Percentiles rank a stretch among this genome's conserved stretches.
Evolutionary conservation across 805 yeast genomes (phyloP).

Genomic region (Ogataea ramenticola): DNA sequence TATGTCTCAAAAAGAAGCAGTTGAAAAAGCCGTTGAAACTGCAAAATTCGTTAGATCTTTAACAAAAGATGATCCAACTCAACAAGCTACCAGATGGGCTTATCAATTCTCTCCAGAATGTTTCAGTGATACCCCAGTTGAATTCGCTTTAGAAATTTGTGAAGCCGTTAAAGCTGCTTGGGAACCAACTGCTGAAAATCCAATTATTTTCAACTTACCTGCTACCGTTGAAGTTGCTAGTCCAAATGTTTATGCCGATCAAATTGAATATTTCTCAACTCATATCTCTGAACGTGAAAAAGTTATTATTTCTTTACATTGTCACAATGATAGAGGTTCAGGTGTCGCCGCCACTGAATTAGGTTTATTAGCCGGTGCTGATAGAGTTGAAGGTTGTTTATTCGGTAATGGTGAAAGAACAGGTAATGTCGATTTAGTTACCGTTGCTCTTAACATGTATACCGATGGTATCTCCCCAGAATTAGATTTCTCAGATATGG

Average conservation of each 20-base stretch:
- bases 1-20: slow-evolving; percentile 62
- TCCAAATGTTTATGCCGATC: slow-evolving; percentile 76
- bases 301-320: slow-evolving; percentile 61
- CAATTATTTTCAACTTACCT: slow-evolving; percentile 72
- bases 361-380: slow-evolving; percentile 77
- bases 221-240: slow-evolving; percentile 76
- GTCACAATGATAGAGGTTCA: slow-evolving; percentile 78
- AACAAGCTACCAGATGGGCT: slow-evolving; percentile 59
- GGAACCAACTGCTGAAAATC: slow-evolving; percentile 71
- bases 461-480: slow-evolving; percentile 71
- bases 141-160: slow-evolving; percentile 68
- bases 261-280: slow-evolving; percentile 65
- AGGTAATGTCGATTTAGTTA: slow-evolving; percentile 73
- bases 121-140: slow-evolving; percentile 67
- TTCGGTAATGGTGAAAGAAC: slow-evolving; percentile 84
- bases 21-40: slow-evolving; percentile 63
- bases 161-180: slow-evolving; percentile 74
- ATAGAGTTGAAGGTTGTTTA: slow-evolving; percentile 77
- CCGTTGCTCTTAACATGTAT: slow-evolving; percentile 70
- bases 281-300: slow-evolving; percentile 67
- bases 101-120: slow-evolving; percentile 77
- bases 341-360: slow-evolving; percentile 80
- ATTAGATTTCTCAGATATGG: slow-evolving; percentile 64
- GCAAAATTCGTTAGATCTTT: slow-evolving; percentile 59
- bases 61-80: slow-evolving; percentile 67